Evolutionary conservation across 1,284 basidiomycete species (phyloP), one percentile per base, ranked within the genome.

Genomic region (Termitomyces sp.): DNA sequence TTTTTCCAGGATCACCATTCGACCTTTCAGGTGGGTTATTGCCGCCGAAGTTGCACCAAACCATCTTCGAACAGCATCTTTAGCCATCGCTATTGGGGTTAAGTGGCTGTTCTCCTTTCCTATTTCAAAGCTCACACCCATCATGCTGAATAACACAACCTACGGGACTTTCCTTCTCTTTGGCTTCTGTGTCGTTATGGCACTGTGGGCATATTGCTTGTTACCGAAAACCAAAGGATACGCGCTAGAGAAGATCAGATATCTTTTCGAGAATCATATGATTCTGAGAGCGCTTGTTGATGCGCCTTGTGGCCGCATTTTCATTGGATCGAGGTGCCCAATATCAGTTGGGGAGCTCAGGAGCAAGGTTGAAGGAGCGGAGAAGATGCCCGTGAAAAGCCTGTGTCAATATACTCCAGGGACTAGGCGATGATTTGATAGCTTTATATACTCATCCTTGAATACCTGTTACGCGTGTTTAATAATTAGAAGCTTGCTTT

Each of bases 101-200:
- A 78, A 78, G 63, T 78, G 77, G 78, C 64, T 79, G 8, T 78
- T 76, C 61, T 68, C 74, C 13, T 76, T 80, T 59, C 75, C 68
- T 7, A 74, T 80, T 36, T 73, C 76, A 5, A 77, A 79, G 57
- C 60, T 79, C 41, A 80, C 78, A 24, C 78, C 79, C 0, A 77
- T 77, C 59, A 72, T 81, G 78, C 70, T 81, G 39, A 67, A 73
- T 58, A 66, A 68, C 31, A 74, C 80, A 59, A 72, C 57, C 8
- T 80, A 80, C 54, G 80, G 78, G 41, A 81, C 78, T 15, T 82
- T 79, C 64, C 67, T 82, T 8, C 38, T 80, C 39, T 81, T 81
- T 49, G 80, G 79, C 1, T 51, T 69, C 50, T 74, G 71, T 61
- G 12, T 78, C 43, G 56, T 74, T 57, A 77, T 78, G 76, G 64